Percentiles rank a stretch among this genome's conserved stretches.
phyloP scores from a whole-genome alignment of 352 stramenopile species.

The Pelagophyceae sp. region DNA sequence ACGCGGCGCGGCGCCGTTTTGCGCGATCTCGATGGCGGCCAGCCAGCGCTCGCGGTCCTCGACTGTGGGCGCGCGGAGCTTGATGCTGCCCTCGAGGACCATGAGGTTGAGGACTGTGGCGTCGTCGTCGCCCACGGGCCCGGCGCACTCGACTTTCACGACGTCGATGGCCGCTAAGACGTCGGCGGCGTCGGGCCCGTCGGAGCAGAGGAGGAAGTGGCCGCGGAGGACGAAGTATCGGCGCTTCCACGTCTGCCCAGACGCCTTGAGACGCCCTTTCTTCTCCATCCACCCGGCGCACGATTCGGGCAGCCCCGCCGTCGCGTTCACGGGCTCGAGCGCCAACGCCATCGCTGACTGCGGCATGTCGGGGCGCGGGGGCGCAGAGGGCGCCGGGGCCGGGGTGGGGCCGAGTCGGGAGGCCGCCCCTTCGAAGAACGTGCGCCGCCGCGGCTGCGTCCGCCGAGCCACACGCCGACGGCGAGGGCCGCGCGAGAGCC shows the following conservation, averaged over 20 bases:
- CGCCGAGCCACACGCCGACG: too few species aligned
- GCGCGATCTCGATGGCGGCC: too few species aligned
- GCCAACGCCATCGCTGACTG: too few species aligned
- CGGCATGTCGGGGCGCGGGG: too few species aligned
- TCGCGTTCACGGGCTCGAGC: too few species aligned
- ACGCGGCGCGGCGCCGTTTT: too few species aligned
- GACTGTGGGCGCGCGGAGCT: neutral
- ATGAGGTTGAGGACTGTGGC: neutral
- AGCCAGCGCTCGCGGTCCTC: neutral
- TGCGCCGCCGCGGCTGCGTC: too few species aligned
- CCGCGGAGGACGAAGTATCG: neutral
- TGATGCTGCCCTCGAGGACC: neutral
- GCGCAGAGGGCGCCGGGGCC: too few species aligned
- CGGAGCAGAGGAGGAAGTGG: neutral
- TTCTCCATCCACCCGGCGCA: neutral
- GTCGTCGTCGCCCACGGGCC: neutral
- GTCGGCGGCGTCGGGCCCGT: neutral
- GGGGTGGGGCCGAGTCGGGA: too few species aligned
- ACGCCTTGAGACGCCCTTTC: neutral
- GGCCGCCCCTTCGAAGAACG: too few species aligned
- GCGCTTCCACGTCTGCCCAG: neutral
- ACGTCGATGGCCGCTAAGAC: slow-evolving; percentile 1
- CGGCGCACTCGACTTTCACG: neutral
- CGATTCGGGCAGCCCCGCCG: too few species aligned
- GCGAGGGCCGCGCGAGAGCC: too few species aligned